Evolutionary conservation across 148 eudicot species (phyloP).

Genomic region (Limonium bicolor): DNA sequence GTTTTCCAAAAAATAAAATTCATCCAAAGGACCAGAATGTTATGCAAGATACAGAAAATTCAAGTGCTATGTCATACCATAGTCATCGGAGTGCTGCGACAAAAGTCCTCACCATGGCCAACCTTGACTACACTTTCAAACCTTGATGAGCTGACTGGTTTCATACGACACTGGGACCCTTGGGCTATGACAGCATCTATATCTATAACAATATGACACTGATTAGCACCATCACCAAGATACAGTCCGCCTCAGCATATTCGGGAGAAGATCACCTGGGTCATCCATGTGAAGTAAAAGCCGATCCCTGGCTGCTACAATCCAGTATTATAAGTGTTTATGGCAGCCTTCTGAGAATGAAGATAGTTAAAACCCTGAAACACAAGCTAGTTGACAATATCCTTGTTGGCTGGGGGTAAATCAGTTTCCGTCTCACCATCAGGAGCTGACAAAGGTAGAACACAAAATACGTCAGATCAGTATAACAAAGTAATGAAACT

Average conservation of each 20-base stretch:
- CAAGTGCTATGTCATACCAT: too few species aligned
- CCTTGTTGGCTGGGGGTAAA: constrained; percentile 30
- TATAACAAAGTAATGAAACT: too few species aligned
- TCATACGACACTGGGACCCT: constrained; percentile 18
- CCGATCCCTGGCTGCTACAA: constrained; percentile 93
- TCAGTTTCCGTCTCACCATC: constrained; percentile 21
- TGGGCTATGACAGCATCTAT: constrained; percentile 58
- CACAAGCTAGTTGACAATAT: constrained; percentile 60
- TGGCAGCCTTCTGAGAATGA: constrained; percentile 79
- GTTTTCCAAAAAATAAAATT: too few species aligned
- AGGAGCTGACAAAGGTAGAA: constrained; percentile 26
- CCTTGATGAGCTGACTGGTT: constrained; percentile 47
- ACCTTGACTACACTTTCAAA: constrained; percentile 56
- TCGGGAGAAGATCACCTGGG: too few species aligned
- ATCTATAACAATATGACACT: constrained; percentile 24
- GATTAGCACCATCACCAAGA: background rate
- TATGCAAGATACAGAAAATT: too few species aligned
- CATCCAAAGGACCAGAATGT: too few species aligned
- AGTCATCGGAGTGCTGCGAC: constrained; percentile 56
- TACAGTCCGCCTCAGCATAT: too few species aligned
- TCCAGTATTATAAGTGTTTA: constrained; percentile 65
- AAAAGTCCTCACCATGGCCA: constrained; percentile 66
- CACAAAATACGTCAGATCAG: background rate
- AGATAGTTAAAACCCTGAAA: constrained; percentile 63
- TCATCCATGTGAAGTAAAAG: constrained; percentile 84